Evolutionary conservation across 2,329 filamentous ascomycete species (phyloP).

Genomic region (Aureobasidium mangrovei): DNA sequence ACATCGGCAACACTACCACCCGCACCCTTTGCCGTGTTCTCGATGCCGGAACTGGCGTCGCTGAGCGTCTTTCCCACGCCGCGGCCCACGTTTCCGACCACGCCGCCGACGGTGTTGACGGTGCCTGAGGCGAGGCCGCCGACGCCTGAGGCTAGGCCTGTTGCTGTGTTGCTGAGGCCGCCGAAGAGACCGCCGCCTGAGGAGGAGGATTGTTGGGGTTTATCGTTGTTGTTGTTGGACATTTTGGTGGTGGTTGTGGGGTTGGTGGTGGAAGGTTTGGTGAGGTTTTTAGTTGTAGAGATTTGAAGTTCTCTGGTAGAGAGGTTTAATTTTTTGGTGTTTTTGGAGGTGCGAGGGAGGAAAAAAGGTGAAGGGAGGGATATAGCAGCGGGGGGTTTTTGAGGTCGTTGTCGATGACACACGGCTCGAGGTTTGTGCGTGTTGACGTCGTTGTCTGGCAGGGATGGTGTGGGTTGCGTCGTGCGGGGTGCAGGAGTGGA

Average conservation of each 20-base stretch:
- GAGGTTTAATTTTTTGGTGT: too few relatives aligned
- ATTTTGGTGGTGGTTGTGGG: background rate
- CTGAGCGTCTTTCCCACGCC: constrained; percentile 11
- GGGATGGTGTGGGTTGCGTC: too few relatives aligned
- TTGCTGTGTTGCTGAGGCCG: constrained; percentile 4
- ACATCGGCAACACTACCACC: background rate
- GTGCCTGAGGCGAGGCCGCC: constrained; percentile 10
- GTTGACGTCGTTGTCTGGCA: too few relatives aligned
- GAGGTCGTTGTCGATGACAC: too few relatives aligned
- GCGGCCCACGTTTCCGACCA: constrained; percentile 13
- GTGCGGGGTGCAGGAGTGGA: too few relatives aligned
- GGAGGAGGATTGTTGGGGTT: background rate
- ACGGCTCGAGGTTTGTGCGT: too few relatives aligned
- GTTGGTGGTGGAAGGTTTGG: too few relatives aligned
- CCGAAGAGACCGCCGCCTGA: background rate
- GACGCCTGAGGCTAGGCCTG: constrained; percentile 5
- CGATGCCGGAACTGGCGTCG: constrained; percentile 7
- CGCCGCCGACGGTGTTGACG: constrained; percentile 12
- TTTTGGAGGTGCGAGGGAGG: too few relatives aligned
- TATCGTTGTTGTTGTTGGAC: constrained; percentile 9
- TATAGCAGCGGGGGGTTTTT: too few relatives aligned
- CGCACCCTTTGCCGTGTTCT: constrained; percentile 12
- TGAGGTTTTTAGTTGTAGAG: too few relatives aligned
- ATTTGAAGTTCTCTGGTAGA: too few relatives aligned
- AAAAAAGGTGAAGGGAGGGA: too few relatives aligned